phyloP scores from a whole-genome alignment of 345 rosid species.

The Pseudoturritis turrita region DNA sequence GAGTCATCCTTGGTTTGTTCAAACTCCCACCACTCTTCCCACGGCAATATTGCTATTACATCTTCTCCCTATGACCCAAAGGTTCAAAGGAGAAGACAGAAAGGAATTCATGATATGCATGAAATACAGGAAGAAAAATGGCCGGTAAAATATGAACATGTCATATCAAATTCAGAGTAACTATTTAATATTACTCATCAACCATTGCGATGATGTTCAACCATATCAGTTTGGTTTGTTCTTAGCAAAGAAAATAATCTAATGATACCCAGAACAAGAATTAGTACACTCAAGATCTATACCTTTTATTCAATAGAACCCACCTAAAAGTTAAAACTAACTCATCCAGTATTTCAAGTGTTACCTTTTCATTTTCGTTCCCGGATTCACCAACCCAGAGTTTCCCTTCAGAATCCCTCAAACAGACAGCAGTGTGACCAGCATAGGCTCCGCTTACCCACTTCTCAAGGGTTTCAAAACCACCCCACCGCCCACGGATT shows the following conservation, averaged over 20 bases:
- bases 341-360: neutral
- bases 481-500: slow-evolving; percentile 92
- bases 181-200: neutral
- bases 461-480: slow-evolving; percentile 96
- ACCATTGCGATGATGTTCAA: neutral
- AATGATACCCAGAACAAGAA: neutral
- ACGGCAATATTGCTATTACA: slow-evolving; percentile 69
- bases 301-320: neutral
- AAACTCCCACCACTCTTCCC: slow-evolving; percentile 99
- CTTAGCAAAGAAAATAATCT: neutral
- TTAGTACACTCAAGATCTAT: neutral
- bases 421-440: slow-evolving; percentile 88
- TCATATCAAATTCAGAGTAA: neutral
- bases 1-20: slow-evolving; percentile 87
- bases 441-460: slow-evolving; percentile 99
- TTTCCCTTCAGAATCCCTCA: slow-evolving; percentile 88
- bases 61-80: slow-evolving; percentile 69
- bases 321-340: neutral
- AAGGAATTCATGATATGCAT: neutral
- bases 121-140: neutral
- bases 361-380: slow-evolving; percentile 89
- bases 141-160: neutral
- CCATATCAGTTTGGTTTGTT: neutral
- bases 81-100: neutral
- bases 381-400: slow-evolving; percentile 98